Conservation (phyloP, 2,329 filamentous ascomycete species). For the Pseudogymnoascus sp. region DNA sequence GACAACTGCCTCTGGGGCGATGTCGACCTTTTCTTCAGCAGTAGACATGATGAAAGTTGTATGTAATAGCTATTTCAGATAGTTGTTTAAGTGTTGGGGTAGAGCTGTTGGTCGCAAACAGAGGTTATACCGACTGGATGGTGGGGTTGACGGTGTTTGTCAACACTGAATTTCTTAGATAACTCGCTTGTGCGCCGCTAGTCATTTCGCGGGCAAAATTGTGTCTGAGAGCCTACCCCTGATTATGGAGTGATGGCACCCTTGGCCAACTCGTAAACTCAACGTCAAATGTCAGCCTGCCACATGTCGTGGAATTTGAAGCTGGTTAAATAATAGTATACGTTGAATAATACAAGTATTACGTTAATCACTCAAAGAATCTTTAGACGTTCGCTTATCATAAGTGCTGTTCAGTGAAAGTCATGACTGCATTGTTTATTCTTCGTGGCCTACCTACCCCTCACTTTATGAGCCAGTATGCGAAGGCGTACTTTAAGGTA, state of each 20-base stretch:
- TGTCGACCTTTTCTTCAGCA: conserved; percentile 12
- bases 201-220: conserved; percentile 6
- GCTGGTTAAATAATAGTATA: not conserved
- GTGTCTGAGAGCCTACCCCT: conserved; percentile 1
- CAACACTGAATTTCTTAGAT: conserved; percentile 9
- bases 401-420: not conserved
- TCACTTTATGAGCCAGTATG: not conserved
- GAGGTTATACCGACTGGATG: conserved; percentile 6
- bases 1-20: conserved; percentile 30
- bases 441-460: not conserved
- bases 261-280: not conserved
- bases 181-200: conserved; percentile 6
- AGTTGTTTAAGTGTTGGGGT: conserved; percentile 8
- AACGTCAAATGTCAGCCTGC: not conserved
- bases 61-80: conserved; percentile 9
- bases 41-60: conserved; percentile 16
- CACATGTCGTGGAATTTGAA: not conserved
- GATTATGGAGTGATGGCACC: not conserved
- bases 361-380: not conserved
- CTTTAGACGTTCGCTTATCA: not conserved
- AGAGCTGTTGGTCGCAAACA: conserved; percentile 9
- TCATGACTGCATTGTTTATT: not conserved
- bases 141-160: conserved; percentile 10
- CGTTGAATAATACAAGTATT: not conserved
- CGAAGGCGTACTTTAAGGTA: not conserved